Conservation (phyloP, 768 basidiomycete species). For the Pisolithus marmoratus region DNA sequence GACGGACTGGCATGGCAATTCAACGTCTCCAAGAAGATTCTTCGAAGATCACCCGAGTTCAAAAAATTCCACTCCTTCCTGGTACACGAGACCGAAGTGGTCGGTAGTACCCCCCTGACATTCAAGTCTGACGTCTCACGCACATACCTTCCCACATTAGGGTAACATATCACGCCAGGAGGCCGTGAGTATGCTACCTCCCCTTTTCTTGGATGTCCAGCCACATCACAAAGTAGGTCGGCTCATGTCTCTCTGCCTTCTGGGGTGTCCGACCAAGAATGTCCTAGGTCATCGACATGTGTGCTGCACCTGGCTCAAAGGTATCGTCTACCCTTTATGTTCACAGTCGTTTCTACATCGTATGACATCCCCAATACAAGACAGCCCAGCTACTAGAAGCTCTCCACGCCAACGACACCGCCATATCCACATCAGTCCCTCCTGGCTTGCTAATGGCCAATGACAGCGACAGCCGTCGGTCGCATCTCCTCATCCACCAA, state of each 20-base stretch:
- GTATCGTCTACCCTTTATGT: slow-evolving; percentile 29
- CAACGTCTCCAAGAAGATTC: slow-evolving; percentile 81
- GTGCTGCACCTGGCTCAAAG: slow-evolving; percentile 97
- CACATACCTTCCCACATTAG: slow-evolving; percentile 32
- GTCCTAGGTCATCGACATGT: slow-evolving; percentile 86
- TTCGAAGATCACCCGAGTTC: slow-evolving; percentile 86
- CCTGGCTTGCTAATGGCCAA: slow-evolving; percentile 90
- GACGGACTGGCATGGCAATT: slow-evolving; percentile 96
- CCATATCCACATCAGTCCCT: slow-evolving; percentile 61
- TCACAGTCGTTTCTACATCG: not conserved
- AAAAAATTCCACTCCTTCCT: slow-evolving; percentile 94
- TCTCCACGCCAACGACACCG: slow-evolving; percentile 73
- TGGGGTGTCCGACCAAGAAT: slow-evolving; percentile 1
- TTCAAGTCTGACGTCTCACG: not conserved
- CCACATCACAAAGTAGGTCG: slow-evolving; percentile 74
- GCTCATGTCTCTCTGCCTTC: not conserved
- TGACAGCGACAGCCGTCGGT: slow-evolving; percentile 90
- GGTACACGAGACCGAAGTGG: slow-evolving; percentile 96
- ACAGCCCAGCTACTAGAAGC: slow-evolving; percentile 96
- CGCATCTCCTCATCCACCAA: slow-evolving; percentile 96
- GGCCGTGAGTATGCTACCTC: slow-evolving; percentile 99
- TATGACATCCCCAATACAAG: slow-evolving; percentile 28
- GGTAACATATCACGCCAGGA: slow-evolving; percentile 96
- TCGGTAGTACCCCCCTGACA: slow-evolving; percentile 33
- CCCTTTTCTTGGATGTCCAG: slow-evolving; percentile 88